phyloP scores from a whole-genome alignment of 23 red algal species.

The Gracilariopsis chorda region DNA sequence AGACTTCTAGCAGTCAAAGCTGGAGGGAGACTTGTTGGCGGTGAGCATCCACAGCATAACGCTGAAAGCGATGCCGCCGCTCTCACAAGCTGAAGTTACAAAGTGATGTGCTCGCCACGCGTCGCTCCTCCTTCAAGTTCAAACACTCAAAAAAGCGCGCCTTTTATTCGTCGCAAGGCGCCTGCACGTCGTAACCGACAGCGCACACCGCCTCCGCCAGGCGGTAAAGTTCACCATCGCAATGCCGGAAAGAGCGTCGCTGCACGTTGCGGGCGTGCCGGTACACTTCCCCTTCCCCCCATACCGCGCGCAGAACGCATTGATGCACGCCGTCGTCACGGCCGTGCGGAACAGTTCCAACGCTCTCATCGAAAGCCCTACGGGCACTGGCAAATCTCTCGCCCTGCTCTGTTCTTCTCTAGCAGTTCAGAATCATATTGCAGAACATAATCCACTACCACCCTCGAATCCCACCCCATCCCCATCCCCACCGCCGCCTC shows the following conservation, averaged over 20 bases:
- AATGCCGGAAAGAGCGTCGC: neutral
- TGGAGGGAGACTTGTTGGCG: no score
- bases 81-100: no score
- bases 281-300: conserved; percentile 24
- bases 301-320: conserved; percentile 48
- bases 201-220: neutral
- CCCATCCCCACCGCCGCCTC: neutral
- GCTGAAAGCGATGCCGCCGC: no score
- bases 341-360: conserved; percentile 34
- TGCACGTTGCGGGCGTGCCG: conserved; percentile 25
- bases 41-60: no score
- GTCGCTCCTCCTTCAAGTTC: no score
- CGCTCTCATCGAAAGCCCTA: conserved; percentile 96
- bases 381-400: conserved; percentile 98
- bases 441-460: neutral
- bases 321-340: conserved; percentile 54
- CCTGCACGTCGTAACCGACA: no score
- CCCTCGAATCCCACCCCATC: neutral
- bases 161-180: no score
- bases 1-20: no score
- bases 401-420: conserved; percentile 82
- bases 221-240: neutral
- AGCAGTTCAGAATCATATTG: conserved; percentile 73
- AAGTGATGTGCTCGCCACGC: no score
- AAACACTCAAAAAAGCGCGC: no score